phyloP scores from a whole-genome alignment of 495 filamentous ascomycete species.

The Talaromyces thailandensis region DNA sequence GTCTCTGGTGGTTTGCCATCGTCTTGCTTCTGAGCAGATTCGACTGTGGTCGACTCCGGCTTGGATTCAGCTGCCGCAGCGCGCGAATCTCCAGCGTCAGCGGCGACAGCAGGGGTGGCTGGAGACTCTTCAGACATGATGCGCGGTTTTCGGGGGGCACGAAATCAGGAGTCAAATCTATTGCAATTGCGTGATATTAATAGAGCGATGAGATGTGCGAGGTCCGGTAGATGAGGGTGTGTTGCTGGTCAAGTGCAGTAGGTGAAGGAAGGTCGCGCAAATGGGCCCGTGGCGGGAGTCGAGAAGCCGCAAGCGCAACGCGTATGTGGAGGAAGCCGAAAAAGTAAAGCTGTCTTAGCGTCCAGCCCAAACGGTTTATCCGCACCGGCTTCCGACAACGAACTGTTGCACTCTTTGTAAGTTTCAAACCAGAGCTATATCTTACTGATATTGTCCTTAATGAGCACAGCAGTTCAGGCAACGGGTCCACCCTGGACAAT shows the following conservation, averaged over 20 bases:
- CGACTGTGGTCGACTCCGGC: slow-evolving; percentile 14
- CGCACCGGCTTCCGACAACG: neutral
- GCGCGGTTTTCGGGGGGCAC: slow-evolving; percentile 8
- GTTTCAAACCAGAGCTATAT: too few relatives aligned
- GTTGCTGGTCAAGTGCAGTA: neutral
- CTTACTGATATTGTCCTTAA: neutral
- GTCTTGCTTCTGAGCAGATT: slow-evolving; percentile 19
- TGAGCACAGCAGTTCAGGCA: neutral
- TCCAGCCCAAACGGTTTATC: neutral
- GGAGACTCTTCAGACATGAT: slow-evolving; percentile 38
- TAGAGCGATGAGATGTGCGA: neutral
- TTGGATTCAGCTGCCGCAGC: slow-evolving; percentile 21
- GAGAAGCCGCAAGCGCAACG: slow-evolving; percentile 3
- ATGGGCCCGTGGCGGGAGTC: neutral
- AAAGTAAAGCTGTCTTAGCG: neutral
- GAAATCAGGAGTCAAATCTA: neutral
- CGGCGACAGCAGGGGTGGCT: slow-evolving; percentile 22
- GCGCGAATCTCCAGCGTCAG: slow-evolving; percentile 24
- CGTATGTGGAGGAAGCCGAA: slow-evolving; percentile 30
- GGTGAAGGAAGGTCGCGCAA: neutral
- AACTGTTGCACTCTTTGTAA: neutral
- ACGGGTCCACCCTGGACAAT: neutral
- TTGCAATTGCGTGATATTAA: neutral
- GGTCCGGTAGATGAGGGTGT: neutral
- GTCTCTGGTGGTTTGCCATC: slow-evolving; percentile 19